Base-by-base conservation (phyloP, 257 asterid genomes). In the Echites panduratus region DNA sequence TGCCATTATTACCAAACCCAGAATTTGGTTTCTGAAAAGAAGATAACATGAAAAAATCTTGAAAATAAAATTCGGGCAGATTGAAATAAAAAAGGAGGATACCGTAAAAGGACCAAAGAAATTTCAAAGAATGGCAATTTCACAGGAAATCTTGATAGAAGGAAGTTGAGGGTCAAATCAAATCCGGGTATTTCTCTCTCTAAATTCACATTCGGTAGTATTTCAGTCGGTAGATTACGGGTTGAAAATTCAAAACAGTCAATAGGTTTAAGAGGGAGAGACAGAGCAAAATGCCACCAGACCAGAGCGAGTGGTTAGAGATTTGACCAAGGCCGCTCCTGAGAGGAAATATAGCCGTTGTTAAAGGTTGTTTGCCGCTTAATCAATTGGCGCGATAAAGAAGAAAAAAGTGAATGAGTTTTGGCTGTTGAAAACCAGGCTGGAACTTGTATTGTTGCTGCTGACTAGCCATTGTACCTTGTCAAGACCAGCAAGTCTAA, bases 1-100 rank as follows among this genome's bases (percentile, higher is more conserved):
- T 43, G 77, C 85, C 93, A 88, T 92, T 66, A 70, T 71, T 50
- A 44, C 54, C 70, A 47, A 32, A 38, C 52, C 52, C 17, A 61
- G 59, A 50, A 66, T 24, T 77, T 75, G 32, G 62, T 68, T 70
- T 16, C 26, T 50, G 49, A 62, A 44, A 62, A 12, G 44, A 12
- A 20, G 1, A 16, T 3, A 27, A 59, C 10, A 76, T 14, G 9
- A 19, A 69, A 47, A 69, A 59, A 41, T 76, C 56, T 69, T 69
- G 45, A 48, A 16, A 4, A 6, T 4, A 13, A 8, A 17, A 16
- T 2, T 11, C 19, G 5, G 5, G 50, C 47, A 65, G 17, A 40
- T 19, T 17, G 44, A 62, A 62, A 62, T 59, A 40, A 20, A 59
- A 49, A 20, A 32, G 3, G 38, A 32, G 5, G 58, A 52, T 52